Percentiles rank a stretch among this genome's conserved stretches.
Conservation (phyloP, 2,329 filamentous ascomycete species). For the Conoideocrella luteorostrata region DNA sequence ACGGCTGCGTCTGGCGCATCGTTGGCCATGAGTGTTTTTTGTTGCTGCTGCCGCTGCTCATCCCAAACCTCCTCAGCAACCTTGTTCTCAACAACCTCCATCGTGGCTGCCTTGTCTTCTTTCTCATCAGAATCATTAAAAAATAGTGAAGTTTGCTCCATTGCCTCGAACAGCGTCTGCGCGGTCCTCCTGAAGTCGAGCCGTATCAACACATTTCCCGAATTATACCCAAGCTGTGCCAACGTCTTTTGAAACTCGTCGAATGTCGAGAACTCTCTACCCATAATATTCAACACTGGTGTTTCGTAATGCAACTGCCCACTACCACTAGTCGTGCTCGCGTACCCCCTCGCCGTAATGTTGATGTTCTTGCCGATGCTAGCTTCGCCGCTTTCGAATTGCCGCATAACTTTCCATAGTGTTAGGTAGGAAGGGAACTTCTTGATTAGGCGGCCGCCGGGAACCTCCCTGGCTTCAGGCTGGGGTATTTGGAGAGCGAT, state of each 20-base stretch:
- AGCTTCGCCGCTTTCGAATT: slow-evolving; percentile 76
- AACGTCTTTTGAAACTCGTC: slow-evolving; percentile 83
- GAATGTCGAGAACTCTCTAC: slow-evolving; percentile 69
- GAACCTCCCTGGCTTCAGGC: slow-evolving; percentile 56
- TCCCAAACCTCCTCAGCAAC: slow-evolving; percentile 7
- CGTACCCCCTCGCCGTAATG: slow-evolving; percentile 76
- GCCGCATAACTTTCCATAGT: slow-evolving; percentile 82
- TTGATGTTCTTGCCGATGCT: slow-evolving; percentile 60
- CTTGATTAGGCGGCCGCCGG: slow-evolving; percentile 65
- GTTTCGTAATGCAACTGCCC: slow-evolving; percentile 85
- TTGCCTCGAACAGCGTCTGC: slow-evolving; percentile 76
- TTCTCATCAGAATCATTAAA: slow-evolving; percentile 47
- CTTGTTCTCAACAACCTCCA: slow-evolving; percentile 6
- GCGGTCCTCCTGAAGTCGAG: slow-evolving; percentile 71
- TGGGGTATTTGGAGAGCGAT: slow-evolving; percentile 82
- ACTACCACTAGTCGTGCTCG: slow-evolving; percentile 52
- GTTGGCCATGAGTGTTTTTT: slow-evolving; percentile 20
- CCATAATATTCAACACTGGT: slow-evolving; percentile 78
- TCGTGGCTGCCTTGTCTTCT: slow-evolving; percentile 9
- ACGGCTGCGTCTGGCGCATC: slow-evolving; percentile 3
- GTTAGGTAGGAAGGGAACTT: slow-evolving; percentile 86
- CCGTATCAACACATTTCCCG: slow-evolving; percentile 71
- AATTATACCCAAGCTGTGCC: slow-evolving; percentile 79
- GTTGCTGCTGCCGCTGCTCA: slow-evolving; percentile 5
- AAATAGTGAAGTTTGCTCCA: slow-evolving; percentile 71